phyloP scores from a whole-genome alignment of 176 grass and related monocot genomes.

The Echinochloa phyllopogon region DNA sequence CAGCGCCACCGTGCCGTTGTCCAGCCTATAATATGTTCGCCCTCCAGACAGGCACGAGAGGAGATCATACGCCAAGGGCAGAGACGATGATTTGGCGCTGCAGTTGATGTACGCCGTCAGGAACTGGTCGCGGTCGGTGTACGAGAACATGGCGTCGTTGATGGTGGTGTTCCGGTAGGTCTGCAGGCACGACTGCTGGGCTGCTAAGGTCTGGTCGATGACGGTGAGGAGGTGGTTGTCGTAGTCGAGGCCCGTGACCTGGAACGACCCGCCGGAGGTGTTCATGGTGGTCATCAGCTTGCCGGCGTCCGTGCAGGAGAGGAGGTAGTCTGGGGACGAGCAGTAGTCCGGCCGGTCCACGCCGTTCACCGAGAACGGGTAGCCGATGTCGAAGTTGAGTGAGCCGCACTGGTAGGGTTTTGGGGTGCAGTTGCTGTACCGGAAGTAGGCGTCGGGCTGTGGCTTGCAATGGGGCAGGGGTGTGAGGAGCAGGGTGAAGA shows the following conservation, averaged over 20 bases:
- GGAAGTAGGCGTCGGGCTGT: slow-evolving; percentile 13
- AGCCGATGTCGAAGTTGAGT: slow-evolving; percentile 5
- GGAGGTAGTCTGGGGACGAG: slow-evolving; percentile 29
- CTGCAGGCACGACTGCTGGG: background rate
- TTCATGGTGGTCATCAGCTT: slow-evolving; percentile 3
- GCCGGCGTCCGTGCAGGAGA: background rate
- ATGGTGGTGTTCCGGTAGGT: slow-evolving; percentile 37
- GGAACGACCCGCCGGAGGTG: background rate
- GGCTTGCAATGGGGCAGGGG: background rate
- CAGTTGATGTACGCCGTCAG: slow-evolving; percentile 45
- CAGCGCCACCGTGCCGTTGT: background rate
- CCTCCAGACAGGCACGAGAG: slow-evolving; percentile 31
- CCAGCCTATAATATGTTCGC: slow-evolving; percentile 14
- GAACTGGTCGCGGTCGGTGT: slow-evolving; percentile 33
- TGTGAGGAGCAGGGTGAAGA: background rate
- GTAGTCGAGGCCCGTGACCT: slow-evolving; percentile 32
- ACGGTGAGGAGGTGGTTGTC: slow-evolving; percentile 7
- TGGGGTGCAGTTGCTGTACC: slow-evolving; percentile 35
- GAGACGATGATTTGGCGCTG: background rate
- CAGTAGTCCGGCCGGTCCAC: slow-evolving; percentile 44
- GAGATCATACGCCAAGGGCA: background rate
- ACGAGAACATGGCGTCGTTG: slow-evolving; percentile 19
- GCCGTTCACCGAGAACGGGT: slow-evolving; percentile 29
- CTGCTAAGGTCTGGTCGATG: slow-evolving; percentile 27
- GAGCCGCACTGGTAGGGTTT: background rate